These are phyloP conservation scores for Ophiostoma pallidulum DNA, from an alignment of 2,329 filamentous ascomycete genomes.

Conservation along the genomic window DNA sequence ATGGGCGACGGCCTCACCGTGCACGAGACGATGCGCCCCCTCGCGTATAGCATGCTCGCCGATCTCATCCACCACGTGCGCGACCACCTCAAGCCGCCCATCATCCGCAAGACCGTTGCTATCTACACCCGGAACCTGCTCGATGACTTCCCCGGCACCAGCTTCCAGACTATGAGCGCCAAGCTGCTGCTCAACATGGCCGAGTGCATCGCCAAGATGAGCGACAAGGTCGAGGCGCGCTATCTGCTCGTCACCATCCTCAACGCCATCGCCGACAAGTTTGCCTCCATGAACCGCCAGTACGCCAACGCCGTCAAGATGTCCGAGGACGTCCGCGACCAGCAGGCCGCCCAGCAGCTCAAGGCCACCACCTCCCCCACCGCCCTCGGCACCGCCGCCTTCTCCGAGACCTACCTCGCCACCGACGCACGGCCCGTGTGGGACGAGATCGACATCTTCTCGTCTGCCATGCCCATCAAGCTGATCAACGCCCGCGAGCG, in stretches of 20 bases:
- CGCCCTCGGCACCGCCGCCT: constrained; percentile 40
- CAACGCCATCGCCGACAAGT: constrained; percentile 96
- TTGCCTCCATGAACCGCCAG: constrained; percentile 94
- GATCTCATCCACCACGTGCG: constrained; percentile 96
- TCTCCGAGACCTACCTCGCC: constrained; percentile 71
- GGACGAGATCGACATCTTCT: constrained; percentile 96
- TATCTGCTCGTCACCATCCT: constrained; percentile 96
- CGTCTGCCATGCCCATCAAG: constrained; percentile 85
- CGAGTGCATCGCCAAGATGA: constrained; percentile 89
- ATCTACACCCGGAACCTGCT: constrained; percentile 96
- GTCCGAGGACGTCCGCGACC: constrained; percentile 81
- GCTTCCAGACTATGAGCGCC: constrained; percentile 98
- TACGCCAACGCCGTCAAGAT: constrained; percentile 92
- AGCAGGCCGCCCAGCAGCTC: constrained; percentile 52
- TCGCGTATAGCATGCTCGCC: constrained; percentile 97
- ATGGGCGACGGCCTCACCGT: constrained; percentile 95
- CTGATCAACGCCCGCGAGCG: constrained; percentile 84
- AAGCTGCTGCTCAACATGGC: constrained; percentile 97
- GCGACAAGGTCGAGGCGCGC: constrained; percentile 85
- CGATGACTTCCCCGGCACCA: constrained; percentile 92
- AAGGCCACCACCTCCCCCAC: constrained; percentile 10
- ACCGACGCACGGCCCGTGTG: constrained; percentile 76
- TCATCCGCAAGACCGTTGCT: constrained; percentile 91
- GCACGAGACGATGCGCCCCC: constrained; percentile 87
- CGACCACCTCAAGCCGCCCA: constrained; percentile 76